Conservation (phyloP, 2,329 filamentous ascomycete species). For the Ceratocystiopsis brevicomis region DNA sequence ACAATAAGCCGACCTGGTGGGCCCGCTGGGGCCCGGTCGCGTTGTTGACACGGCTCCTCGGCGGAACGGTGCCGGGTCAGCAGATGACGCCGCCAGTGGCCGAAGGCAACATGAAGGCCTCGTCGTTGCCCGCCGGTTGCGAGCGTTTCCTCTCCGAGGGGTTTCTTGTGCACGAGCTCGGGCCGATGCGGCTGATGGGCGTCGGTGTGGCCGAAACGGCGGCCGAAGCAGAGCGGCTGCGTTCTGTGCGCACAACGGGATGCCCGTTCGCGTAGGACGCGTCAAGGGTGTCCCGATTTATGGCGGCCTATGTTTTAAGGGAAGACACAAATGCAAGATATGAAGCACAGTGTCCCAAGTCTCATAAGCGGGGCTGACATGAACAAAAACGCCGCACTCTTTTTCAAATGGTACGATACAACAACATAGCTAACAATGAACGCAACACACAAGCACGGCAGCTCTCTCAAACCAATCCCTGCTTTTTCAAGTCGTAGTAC, state of each 20-base stretch:
- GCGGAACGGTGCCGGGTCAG: conserved; percentile 23
- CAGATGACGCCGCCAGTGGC: not conserved
- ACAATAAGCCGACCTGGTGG: conserved; percentile 38
- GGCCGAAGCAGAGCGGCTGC: conserved; percentile 19
- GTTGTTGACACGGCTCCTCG: conserved; percentile 24
- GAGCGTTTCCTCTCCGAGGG: conserved; percentile 26
- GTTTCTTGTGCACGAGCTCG: conserved; percentile 39
- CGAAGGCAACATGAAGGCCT: conserved; percentile 7
- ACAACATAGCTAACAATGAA: not conserved
- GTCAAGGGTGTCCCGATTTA: too few relatives aligned
- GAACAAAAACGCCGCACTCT: too few relatives aligned
- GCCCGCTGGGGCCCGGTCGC: conserved; percentile 42
- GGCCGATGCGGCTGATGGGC: conserved; percentile 35
- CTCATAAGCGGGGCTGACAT: too few relatives aligned
- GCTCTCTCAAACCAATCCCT: conserved; percentile 50
- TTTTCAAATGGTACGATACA: too few relatives aligned
- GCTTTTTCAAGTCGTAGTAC: conserved; percentile 85
- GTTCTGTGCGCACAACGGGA: conserved; percentile 18
- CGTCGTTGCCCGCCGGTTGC: conserved; percentile 24
- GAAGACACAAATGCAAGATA: too few relatives aligned
- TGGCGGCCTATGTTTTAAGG: too few relatives aligned
- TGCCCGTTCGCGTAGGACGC: conserved; percentile 24
- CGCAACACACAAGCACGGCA: not conserved
- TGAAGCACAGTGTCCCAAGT: too few relatives aligned
- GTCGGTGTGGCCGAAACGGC: conserved; percentile 31